Percentiles rank a stretch among this genome's conserved stretches.
phyloP scores from a whole-genome alignment of 192 early-diverging fungal species.

The Backusella tarrabulga region DNA sequence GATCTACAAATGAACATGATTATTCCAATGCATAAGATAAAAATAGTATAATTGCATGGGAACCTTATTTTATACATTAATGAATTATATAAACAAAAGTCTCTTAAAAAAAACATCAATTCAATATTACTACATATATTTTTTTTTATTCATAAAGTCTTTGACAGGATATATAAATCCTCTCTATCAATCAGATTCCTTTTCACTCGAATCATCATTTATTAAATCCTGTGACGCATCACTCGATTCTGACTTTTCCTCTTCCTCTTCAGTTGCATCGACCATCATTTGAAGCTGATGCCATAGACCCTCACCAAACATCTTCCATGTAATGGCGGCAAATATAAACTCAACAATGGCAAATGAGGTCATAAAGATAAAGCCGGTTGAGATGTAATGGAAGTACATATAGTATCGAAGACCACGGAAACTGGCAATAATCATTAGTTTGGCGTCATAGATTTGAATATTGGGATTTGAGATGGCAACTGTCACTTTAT shows the following conservation, averaged over 20 bases:
- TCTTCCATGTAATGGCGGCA: slow-evolving; percentile 47
- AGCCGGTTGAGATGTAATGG: slow-evolving; percentile 40
- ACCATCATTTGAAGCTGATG: neutral
- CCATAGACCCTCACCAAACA: slow-evolving; percentile 28
- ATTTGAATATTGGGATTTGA: slow-evolving; percentile 45
- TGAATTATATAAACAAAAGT: too few relatives aligned
- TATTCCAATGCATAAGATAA: too few relatives aligned
- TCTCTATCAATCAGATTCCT: neutral
- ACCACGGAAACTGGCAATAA: slow-evolving; percentile 57
- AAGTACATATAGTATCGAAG: slow-evolving; percentile 58
- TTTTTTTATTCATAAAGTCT: too few relatives aligned
- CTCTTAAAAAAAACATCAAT: too few relatives aligned
- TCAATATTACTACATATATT: too few relatives aligned
- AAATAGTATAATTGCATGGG: too few relatives aligned
- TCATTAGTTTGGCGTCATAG: slow-evolving; percentile 47
- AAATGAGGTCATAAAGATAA: slow-evolving; percentile 44
- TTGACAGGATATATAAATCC: too few relatives aligned
- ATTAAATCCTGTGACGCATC: neutral
- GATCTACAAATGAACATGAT: too few relatives aligned
- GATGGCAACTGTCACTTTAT: slow-evolving; percentile 41
- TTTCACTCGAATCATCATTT: neutral
- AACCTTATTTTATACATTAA: too few relatives aligned
- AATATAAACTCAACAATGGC: slow-evolving; percentile 49
- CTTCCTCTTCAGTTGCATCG: neutral
- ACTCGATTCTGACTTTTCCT: neutral